These are phyloP conservation scores for Chrysophaeum taylorii DNA, from an alignment of 352 stramenopile genomes.

Conservation along the genomic window DNA sequence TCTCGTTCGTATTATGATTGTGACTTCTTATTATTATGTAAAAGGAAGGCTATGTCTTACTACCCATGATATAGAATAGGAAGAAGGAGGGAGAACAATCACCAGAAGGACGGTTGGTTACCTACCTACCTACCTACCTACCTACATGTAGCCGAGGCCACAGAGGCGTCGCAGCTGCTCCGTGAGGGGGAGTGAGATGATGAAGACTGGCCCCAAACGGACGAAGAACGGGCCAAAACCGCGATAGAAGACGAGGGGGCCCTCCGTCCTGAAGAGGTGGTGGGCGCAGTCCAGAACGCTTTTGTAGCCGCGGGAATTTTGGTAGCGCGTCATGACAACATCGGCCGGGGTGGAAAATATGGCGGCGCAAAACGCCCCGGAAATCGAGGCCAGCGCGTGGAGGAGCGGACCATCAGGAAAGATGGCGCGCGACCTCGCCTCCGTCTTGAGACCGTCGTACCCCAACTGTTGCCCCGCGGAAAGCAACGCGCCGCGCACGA, in stretches of 20 bases:
- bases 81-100: no score
- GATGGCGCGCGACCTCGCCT: neutral
- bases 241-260: slow-evolving; percentile 19
- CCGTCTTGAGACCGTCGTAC: slow-evolving; percentile 28
- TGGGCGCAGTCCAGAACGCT: slow-evolving; percentile 11
- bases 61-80: no score
- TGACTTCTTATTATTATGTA: no score
- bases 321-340: slow-evolving; percentile 23
- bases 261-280: slow-evolving; percentile 14
- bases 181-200: slow-evolving; percentile 25
- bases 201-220: slow-evolving; percentile 19
- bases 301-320: slow-evolving; percentile 1
- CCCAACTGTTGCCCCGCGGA: slow-evolving; percentile 22
- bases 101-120: no score
- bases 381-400: slow-evolving; percentile 16
- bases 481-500: slow-evolving; percentile 24
- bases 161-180: slow-evolving; percentile 18
- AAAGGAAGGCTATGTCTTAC: no score
- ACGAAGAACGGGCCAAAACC: slow-evolving; percentile 22
- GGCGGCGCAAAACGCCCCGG: slow-evolving; percentile 20
- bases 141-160: slow-evolving; percentile 22
- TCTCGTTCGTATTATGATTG: no score
- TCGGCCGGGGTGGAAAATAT: slow-evolving; percentile 21
- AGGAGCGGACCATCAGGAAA: slow-evolving; percentile 15
- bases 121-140: no score